Percentiles rank a stretch among this genome's conserved stretches.
Conservation (phyloP, 1,139 yeast genomes). For the Kodamaea fungicola region DNA sequence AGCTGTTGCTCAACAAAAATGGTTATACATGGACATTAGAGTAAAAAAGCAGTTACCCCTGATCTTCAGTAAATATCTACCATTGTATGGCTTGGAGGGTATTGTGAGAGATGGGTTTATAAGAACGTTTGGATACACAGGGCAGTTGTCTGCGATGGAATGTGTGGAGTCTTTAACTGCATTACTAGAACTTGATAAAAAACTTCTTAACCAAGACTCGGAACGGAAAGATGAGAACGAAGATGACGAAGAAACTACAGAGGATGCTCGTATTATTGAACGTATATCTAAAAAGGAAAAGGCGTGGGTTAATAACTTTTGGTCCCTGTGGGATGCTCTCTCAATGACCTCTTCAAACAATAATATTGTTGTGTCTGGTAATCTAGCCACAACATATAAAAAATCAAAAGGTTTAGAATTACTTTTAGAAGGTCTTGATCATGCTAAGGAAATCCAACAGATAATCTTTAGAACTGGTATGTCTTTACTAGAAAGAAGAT, state of each 20-base stretch:
- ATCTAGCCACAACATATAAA: slow-evolving; percentile 16
- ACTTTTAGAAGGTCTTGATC: slow-evolving; percentile 65
- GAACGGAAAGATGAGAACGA: slow-evolving; percentile 15
- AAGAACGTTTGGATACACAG: slow-evolving; percentile 81
- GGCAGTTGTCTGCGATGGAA: slow-evolving; percentile 88
- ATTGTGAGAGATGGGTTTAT: slow-evolving; percentile 83
- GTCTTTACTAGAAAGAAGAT: slow-evolving; percentile 77
- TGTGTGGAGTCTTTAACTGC: slow-evolving; percentile 89
- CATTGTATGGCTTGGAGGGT: slow-evolving; percentile 78
- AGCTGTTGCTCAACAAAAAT: slow-evolving; percentile 82
- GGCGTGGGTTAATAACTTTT: slow-evolving; percentile 83
- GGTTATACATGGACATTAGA: slow-evolving; percentile 85
- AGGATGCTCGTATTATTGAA: slow-evolving; percentile 38
- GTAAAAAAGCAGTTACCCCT: slow-evolving; percentile 70
- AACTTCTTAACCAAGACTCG: slow-evolving; percentile 15
- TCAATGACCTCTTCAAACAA: slow-evolving; percentile 32
- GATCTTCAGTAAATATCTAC: slow-evolving; percentile 68
- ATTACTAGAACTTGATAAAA: slow-evolving; percentile 64
- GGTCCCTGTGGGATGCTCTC: slow-evolving; percentile 95
- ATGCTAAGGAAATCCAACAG: slow-evolving; percentile 79
- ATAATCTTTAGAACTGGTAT: slow-evolving; percentile 88
- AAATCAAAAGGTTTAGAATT: slow-evolving; percentile 52
- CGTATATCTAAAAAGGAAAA: slow-evolving; percentile 54
- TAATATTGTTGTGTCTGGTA: slow-evolving; percentile 5
- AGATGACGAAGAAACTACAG: slow-evolving; percentile 23